Evolutionary conservation across 1,284 basidiomycete species (phyloP).

Genomic region (Melampsora abietis-canadensis): DNA sequence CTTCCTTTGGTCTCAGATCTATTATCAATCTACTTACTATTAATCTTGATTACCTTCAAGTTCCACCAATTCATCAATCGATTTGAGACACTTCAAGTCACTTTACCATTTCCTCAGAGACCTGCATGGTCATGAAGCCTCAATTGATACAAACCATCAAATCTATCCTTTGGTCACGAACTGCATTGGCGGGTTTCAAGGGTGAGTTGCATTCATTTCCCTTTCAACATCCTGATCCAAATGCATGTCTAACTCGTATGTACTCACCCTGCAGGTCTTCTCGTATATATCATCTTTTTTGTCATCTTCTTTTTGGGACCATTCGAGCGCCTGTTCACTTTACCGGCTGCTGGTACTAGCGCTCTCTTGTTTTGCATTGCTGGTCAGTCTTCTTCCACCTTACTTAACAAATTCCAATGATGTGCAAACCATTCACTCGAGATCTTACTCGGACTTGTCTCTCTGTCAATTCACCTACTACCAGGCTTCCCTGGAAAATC

Average conservation of each 20-base stretch:
- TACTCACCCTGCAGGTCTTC: slow-evolving; percentile 44
- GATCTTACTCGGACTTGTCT: slow-evolving; percentile 2
- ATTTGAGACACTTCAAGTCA: too few relatives aligned
- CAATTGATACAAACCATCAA: too few relatives aligned
- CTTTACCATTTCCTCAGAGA: too few relatives aligned
- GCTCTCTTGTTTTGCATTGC: slow-evolving; percentile 27
- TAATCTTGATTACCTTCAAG: too few relatives aligned
- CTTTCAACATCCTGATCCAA: too few relatives aligned
- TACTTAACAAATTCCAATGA: background rate
- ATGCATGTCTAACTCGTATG: background rate
- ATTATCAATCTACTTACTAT: too few relatives aligned
- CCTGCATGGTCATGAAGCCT: too few relatives aligned
- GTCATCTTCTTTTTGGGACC: slow-evolving; percentile 50
- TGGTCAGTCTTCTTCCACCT: slow-evolving; percentile 7
- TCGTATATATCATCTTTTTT: slow-evolving; percentile 52
- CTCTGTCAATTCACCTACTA: slow-evolving; percentile 50
- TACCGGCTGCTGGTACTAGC: slow-evolving; percentile 49
- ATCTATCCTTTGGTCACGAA: too few relatives aligned
- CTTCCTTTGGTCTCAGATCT: too few relatives aligned
- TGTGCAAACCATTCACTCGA: background rate
- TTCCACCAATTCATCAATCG: too few relatives aligned
- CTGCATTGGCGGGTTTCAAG: too few relatives aligned
- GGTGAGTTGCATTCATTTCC: too few relatives aligned
- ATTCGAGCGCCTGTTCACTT: slow-evolving; percentile 49
- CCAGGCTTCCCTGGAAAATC: slow-evolving; percentile 51